Evolutionary conservation across 2,329 filamentous ascomycete species (phyloP).

Genomic region (Penicillium sp.): DNA sequence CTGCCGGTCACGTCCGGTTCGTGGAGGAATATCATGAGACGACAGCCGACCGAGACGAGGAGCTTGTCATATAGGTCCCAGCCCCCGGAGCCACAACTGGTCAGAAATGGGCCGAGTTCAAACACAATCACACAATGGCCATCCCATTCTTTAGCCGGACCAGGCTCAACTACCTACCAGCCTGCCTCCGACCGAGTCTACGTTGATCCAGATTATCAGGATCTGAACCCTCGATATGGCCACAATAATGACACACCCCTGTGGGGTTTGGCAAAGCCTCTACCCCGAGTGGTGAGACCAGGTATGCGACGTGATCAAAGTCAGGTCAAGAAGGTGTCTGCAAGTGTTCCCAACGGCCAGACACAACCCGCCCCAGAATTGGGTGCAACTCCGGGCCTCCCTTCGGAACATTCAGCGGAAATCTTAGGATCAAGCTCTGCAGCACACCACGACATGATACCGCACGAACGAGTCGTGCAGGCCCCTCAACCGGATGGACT

Average conservation of each 20-base stretch:
- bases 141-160: slow-evolving; percentile 5
- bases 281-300: slow-evolving; percentile 46
- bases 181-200: background rate
- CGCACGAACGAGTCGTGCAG: background rate
- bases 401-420: background rate
- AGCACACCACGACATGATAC: background rate
- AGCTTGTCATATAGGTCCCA: slow-evolving; percentile 7
- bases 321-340: background rate
- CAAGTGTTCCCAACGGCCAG: background rate
- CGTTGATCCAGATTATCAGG: background rate
- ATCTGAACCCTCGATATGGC: slow-evolving; percentile 45
- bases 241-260: slow-evolving; percentile 43
- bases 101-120: background rate
- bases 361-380: background rate
- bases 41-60: slow-evolving; percentile 10
- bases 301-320: slow-evolving; percentile 37
- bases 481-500: background rate
- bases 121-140: slow-evolving; percentile 3
- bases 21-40: too few relatives aligned
- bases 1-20: too few relatives aligned
- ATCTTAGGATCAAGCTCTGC: background rate
- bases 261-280: slow-evolving; percentile 47
- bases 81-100: background rate
- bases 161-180: background rate
- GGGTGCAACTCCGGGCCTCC: background rate